phyloP scores from a whole-genome alignment of 2,329 filamentous ascomycete genomes.

The Verticillium isaacii region DNA sequence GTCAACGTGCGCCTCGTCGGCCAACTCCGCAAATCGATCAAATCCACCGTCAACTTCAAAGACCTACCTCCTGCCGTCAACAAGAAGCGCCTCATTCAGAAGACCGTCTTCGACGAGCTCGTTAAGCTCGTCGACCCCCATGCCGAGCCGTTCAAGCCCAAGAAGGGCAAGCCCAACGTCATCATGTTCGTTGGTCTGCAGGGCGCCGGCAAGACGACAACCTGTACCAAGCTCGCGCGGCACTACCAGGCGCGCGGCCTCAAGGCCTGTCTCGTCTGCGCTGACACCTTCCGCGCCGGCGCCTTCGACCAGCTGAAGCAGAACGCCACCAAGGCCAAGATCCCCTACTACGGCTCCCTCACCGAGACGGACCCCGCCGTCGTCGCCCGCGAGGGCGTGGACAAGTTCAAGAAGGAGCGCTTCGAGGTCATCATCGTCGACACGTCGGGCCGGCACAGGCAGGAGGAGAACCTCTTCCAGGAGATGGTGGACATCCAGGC shows the following conservation, averaged over 20 bases:
- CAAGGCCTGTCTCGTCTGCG: slow-evolving; percentile 89
- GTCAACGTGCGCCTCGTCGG: slow-evolving; percentile 94
- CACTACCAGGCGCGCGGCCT: slow-evolving; percentile 95
- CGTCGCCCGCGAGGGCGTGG: slow-evolving; percentile 91
- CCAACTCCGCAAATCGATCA: slow-evolving; percentile 89
- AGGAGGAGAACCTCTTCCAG: slow-evolving; percentile 91
- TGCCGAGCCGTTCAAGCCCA: slow-evolving; percentile 90
- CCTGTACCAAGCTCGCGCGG: slow-evolving; percentile 91
- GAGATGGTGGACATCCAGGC: slow-evolving; percentile 97
- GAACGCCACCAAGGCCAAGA: slow-evolving; percentile 98
- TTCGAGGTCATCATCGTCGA: slow-evolving; percentile 99
- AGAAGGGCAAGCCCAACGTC: slow-evolving; percentile 92
- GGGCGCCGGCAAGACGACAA: slow-evolving; percentile 96
- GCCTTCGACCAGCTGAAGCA: slow-evolving; percentile 98
- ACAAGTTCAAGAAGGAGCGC: slow-evolving; percentile 97
- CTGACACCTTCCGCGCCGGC: slow-evolving; percentile 96
- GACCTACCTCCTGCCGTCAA: slow-evolving; percentile 87
- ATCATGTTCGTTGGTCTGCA: slow-evolving; percentile 99
- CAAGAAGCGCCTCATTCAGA: slow-evolving; percentile 98
- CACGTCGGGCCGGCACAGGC: slow-evolving; percentile 89
- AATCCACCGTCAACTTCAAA: slow-evolving; percentile 87
- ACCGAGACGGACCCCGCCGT: slow-evolving; percentile 94
- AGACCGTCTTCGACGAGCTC: slow-evolving; percentile 94
- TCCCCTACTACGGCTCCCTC: slow-evolving; percentile 94
- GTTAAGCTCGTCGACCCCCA: slow-evolving; percentile 95